Evolutionary conservation across 2,329 filamentous ascomycete species (phyloP).

Genomic region (Venturia effusa): DNA sequence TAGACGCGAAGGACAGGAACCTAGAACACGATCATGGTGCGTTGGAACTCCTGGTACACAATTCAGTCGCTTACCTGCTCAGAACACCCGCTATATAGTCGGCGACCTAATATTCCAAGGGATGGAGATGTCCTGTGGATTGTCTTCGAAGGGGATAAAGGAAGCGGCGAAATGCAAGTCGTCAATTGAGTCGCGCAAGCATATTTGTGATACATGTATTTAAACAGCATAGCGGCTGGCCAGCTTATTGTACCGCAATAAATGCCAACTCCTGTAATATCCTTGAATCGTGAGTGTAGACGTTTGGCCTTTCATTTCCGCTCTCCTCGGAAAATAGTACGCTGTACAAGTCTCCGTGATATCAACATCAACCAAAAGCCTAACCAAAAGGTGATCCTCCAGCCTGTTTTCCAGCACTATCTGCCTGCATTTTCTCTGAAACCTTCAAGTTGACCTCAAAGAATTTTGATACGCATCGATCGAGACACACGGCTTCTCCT

Average conservation of each 20-base stretch:
- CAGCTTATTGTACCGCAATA: background rate
- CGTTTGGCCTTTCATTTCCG: background rate
- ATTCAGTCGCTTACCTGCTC: background rate
- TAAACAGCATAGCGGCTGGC: background rate
- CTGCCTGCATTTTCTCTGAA: slow-evolving; percentile 88
- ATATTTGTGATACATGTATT: background rate
- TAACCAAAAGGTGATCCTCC: slow-evolving; percentile 30
- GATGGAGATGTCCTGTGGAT: background rate
- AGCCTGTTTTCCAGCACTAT: slow-evolving; percentile 58
- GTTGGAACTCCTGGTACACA: background rate
- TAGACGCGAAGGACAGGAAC: background rate
- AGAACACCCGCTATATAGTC: background rate
- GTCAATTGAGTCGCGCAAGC: background rate
- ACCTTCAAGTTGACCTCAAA: slow-evolving; percentile 98
- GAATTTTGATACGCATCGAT: slow-evolving; percentile 95
- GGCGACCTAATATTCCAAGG: background rate
- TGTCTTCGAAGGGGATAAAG: background rate
- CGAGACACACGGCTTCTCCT: slow-evolving; percentile 95
- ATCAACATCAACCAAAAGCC: background rate
- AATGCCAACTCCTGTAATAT: background rate
- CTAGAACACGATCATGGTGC: background rate
- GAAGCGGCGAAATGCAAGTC: background rate
- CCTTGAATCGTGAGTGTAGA: background rate
- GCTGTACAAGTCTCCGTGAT: background rate
- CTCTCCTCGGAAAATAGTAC: background rate